Conservation (phyloP, 768 basidiomycete genomes). For the Pulveroboletus sp. region DNA sequence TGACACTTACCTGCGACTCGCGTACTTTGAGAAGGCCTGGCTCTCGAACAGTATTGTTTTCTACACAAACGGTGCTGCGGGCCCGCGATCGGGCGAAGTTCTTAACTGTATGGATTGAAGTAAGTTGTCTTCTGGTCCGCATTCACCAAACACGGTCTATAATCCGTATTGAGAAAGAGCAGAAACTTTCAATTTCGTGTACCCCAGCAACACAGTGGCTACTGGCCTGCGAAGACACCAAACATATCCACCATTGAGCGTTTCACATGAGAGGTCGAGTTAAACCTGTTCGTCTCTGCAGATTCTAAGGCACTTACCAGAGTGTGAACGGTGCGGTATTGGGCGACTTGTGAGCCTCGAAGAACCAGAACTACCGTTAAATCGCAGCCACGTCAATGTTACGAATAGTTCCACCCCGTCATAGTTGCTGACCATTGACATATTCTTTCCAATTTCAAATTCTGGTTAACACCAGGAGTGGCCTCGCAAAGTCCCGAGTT, state of each 20-base stretch:
- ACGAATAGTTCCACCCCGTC: background rate
- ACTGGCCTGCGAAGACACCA: conserved; percentile 58
- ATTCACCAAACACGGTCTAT: conserved; percentile 65
- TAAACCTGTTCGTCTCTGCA: background rate
- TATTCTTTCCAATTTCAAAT: conserved; percentile 57
- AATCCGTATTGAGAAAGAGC: conserved; percentile 36
- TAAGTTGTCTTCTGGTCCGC: conserved; percentile 49
- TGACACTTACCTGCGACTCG: conserved; percentile 48
- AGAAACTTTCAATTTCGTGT: background rate
- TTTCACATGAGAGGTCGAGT: conserved; percentile 16
- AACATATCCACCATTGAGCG: conserved; percentile 63
- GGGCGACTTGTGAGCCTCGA: conserved; percentile 57
- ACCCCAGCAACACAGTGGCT: background rate
- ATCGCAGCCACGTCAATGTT: conserved; percentile 7
- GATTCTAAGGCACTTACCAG: conserved; percentile 40
- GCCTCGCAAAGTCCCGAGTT: conserved; percentile 68
- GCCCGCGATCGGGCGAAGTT: background rate
- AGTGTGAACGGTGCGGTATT: conserved; percentile 65
- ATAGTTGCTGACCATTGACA: conserved; percentile 50
- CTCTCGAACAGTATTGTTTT: conserved; percentile 58
- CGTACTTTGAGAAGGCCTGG: conserved; percentile 46
- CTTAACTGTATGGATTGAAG: conserved; percentile 61
- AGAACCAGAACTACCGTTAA: conserved; percentile 72
- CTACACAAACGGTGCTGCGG: conserved; percentile 60
- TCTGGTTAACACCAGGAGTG: conserved; percentile 55